A percentile compares a stretch with the other conserved stretches of the same genome.
Conservation (phyloP, 2,329 filamentous ascomycete species). For the Drechslera avenae region DNA sequence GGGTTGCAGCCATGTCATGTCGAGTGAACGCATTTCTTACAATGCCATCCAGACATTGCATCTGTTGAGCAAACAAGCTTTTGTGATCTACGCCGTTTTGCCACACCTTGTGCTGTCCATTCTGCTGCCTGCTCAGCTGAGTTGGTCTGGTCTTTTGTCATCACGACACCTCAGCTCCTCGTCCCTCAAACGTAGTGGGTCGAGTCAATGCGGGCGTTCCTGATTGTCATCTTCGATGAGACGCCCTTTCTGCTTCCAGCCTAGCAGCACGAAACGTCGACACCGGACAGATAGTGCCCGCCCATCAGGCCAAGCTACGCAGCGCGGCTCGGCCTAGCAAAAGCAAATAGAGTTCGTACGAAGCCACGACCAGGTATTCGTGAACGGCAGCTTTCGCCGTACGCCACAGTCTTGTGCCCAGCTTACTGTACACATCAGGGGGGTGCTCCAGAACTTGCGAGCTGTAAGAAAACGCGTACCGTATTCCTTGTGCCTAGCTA, state of each 20-base stretch:
- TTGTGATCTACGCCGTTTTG: slow-evolving; percentile 12
- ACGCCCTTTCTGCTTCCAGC: slow-evolving; percentile 17
- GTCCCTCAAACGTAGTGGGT: slow-evolving; percentile 28
- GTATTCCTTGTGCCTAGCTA: too few species aligned
- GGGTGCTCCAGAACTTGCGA: background rate
- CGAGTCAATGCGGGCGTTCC: slow-evolving; percentile 27
- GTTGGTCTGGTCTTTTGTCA: background rate
- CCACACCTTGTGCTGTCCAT: slow-evolving; percentile 7
- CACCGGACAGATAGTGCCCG: too few species aligned
- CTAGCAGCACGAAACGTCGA: slow-evolving; percentile 17
- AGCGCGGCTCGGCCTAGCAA: slow-evolving; percentile 2
- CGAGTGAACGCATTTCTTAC: slow-evolving; percentile 14
- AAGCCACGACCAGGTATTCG: slow-evolving; percentile 6
- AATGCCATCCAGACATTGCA: slow-evolving; percentile 3
- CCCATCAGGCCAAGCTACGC: too few species aligned
- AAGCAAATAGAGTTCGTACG: slow-evolving; percentile 20
- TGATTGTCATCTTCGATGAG: slow-evolving; percentile 24
- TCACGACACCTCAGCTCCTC: slow-evolving; percentile 1
- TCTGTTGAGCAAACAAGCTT: slow-evolving; percentile 16
- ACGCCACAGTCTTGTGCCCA: background rate
- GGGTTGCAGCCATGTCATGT: slow-evolving; percentile 8
- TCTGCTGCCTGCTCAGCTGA: background rate
- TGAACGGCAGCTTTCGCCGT: slow-evolving; percentile 1
- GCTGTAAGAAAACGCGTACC: background rate
- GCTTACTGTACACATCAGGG: too few species aligned